Evolutionary conservation across 2,329 filamentous ascomycete genomes (phyloP).

Genomic region (Colletotrichum sp.): DNA sequence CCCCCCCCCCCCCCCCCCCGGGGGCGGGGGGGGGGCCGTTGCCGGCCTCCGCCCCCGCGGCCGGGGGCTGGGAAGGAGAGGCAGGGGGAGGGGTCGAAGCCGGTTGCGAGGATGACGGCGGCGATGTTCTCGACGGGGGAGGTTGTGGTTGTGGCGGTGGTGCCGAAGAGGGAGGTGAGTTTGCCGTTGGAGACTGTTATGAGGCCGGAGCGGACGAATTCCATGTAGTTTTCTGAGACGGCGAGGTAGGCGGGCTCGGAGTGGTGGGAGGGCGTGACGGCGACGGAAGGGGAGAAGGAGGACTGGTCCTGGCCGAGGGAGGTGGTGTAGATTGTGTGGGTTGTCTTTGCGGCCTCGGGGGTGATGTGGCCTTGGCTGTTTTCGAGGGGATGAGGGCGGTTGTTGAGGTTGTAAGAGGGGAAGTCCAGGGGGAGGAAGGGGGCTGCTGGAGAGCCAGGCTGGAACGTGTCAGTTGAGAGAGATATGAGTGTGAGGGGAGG

Average conservation of each 20-base stretch:
- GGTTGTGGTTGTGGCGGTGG: slow-evolving; percentile 35
- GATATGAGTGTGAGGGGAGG: background rate
- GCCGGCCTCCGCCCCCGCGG: too few species aligned
- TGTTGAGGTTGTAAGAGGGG: slow-evolving; percentile 71
- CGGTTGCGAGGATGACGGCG: slow-evolving; percentile 76
- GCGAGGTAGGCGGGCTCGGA: slow-evolving; percentile 68
- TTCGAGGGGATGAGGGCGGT: slow-evolving; percentile 61
- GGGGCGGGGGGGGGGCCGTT: too few species aligned
- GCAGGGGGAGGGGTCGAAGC: slow-evolving; percentile 70
- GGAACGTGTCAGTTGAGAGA: slow-evolving; percentile 26
- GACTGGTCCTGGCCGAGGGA: slow-evolving; percentile 60
- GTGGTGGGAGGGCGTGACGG: slow-evolving; percentile 41
- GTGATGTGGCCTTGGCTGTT: slow-evolving; percentile 71
- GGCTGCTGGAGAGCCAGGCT: slow-evolving; percentile 53
- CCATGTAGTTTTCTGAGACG: slow-evolving; percentile 74
- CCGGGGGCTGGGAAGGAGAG: slow-evolving; percentile 71
- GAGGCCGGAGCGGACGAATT: slow-evolving; percentile 72
- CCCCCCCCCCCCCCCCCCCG: too few species aligned
- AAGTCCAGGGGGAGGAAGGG: slow-evolving; percentile 78
- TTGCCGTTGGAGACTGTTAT: slow-evolving; percentile 59
- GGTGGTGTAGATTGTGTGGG: slow-evolving; percentile 55
- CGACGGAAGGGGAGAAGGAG: slow-evolving; percentile 44
- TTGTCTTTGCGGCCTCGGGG: slow-evolving; percentile 57
- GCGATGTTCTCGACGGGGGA: slow-evolving; percentile 58
- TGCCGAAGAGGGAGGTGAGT: slow-evolving; percentile 39